Evolutionary conservation across 768 basidiomycete species (phyloP).

Genomic region (Russula abietina): DNA sequence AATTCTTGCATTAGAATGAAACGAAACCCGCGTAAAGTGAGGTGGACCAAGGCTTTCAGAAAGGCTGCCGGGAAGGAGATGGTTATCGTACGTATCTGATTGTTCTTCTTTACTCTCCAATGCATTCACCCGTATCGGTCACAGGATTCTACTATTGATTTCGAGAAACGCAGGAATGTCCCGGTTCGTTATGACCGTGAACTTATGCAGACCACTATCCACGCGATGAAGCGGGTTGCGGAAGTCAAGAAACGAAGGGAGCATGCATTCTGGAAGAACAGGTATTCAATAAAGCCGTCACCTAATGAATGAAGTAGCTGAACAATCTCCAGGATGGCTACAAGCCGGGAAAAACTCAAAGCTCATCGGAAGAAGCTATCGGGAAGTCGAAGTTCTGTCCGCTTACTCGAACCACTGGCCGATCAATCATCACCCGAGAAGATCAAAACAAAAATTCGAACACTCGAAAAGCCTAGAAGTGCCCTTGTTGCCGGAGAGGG

Average conservation of each 20-base stretch:
- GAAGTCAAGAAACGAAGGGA: constrained; percentile 91
- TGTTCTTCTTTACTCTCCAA: constrained; percentile 2
- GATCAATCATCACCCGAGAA: constrained; percentile 41
- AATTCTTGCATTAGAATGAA: constrained; percentile 68
- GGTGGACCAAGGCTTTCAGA: constrained; percentile 99
- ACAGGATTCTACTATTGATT: constrained; percentile 96
- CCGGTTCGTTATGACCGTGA: constrained; percentile 97
- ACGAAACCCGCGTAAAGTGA: constrained; percentile 96
- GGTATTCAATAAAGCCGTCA: constrained; percentile 35
- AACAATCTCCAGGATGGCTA: constrained; percentile 61
- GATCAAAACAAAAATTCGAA: constrained; percentile 74
- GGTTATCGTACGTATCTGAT: constrained; percentile 69
- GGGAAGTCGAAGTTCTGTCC: constrained; percentile 50
- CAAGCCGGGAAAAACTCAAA: constrained; percentile 70
- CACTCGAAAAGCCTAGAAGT: constrained; percentile 53
- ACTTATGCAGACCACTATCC: constrained; percentile 84
- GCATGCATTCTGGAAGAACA: constrained; percentile 93
- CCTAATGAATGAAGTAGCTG: not conserved
- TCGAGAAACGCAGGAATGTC: constrained; percentile 97
- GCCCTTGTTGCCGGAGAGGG: constrained; percentile 80
- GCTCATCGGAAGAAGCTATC: constrained; percentile 63
- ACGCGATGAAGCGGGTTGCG: constrained; percentile 91
- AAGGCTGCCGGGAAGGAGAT: constrained; percentile 99
- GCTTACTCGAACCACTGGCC: constrained; percentile 58
- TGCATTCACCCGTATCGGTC: not conserved